phyloP scores from a whole-genome alignment of 2,329 filamentous ascomycete genomes.

The Xylariaceae sp. region DNA sequence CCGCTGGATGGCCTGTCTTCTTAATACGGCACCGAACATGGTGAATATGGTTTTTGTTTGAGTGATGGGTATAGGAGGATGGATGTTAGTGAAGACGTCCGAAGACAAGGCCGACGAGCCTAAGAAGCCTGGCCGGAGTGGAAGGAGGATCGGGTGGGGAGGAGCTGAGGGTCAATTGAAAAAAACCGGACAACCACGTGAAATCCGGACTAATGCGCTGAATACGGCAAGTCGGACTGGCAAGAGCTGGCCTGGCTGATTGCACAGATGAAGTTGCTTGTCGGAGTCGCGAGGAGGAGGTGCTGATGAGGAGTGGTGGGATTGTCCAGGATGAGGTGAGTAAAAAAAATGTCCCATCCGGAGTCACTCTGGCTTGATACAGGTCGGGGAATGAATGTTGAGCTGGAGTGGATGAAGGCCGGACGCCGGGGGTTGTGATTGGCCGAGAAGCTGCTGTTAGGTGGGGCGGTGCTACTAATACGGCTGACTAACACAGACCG shows the following conservation, averaged over 20 bases:
- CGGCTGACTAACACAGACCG: slow-evolving; percentile 18
- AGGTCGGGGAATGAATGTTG: slow-evolving; percentile 18
- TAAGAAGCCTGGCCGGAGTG: slow-evolving; percentile 15
- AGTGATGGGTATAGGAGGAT: slow-evolving; percentile 12
- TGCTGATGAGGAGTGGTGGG: background rate
- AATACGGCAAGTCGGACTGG: slow-evolving; percentile 19
- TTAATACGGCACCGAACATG: slow-evolving; percentile 60
- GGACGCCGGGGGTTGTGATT: slow-evolving; percentile 16
- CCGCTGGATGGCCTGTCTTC: slow-evolving; percentile 56
- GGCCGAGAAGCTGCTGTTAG: slow-evolving; percentile 21
- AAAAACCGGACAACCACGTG: slow-evolving; percentile 17
- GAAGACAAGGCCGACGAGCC: slow-evolving; percentile 2
- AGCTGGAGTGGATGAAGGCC: slow-evolving; percentile 15
- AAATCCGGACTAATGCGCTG: slow-evolving; percentile 17
- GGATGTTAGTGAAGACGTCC: background rate
- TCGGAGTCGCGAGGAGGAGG: slow-evolving; percentile 8
- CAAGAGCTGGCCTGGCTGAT: slow-evolving; percentile 21
- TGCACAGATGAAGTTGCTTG: slow-evolving; percentile 21
- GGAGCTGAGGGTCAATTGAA: slow-evolving; percentile 3
- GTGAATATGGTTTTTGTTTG: slow-evolving; percentile 29
- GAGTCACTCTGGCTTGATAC: background rate
- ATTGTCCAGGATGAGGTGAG: slow-evolving; percentile 19
- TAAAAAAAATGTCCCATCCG: slow-evolving; percentile 23
- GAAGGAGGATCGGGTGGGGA: background rate
- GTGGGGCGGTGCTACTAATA: slow-evolving; percentile 15